Percentiles rank a stretch among this genome's conserved stretches.
phyloP scores from a whole-genome alignment of 441 rosid species.

The Capsella rubella region DNA sequence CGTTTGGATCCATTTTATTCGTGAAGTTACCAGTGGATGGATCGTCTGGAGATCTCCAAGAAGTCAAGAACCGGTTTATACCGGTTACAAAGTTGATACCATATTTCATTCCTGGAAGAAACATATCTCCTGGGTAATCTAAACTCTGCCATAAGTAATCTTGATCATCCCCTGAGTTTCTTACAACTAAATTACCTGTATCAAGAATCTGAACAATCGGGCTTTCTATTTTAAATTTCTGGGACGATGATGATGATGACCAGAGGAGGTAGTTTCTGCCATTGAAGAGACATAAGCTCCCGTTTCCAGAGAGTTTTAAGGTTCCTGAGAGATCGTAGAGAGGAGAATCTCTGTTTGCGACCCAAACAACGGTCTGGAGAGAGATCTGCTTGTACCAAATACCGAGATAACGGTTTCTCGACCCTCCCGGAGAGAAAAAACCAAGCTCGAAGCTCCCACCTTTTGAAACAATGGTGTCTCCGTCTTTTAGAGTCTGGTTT shows the following conservation, averaged over 20 bases:
- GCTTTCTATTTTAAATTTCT: too few relatives aligned
- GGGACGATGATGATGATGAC: conserved; percentile 50
- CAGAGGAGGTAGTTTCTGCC: conserved; percentile 49
- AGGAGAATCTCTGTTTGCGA: conserved; percentile 74
- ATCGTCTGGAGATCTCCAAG: conserved; percentile 74
- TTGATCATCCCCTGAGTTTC: conserved; percentile 34
- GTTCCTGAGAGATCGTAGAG: conserved; percentile 54
- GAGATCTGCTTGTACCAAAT: conserved; percentile 59
- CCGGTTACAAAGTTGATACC: conserved; percentile 53
- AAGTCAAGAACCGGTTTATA: conserved; percentile 45
- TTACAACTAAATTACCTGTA: conserved; percentile 50
- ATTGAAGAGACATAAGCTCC: conserved; percentile 45
- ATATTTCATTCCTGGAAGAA: conserved; percentile 61
- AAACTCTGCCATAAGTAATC: conserved; percentile 72
- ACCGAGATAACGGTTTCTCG: conserved; percentile 60
- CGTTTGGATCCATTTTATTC: conserved; percentile 51
- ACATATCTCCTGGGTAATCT: conserved; percentile 61
- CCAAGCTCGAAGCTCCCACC: conserved; percentile 60
- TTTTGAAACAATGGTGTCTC: conserved; percentile 55
- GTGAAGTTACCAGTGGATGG: conserved; percentile 63
- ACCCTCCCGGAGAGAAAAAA: conserved; percentile 60
- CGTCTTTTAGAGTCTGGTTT: conserved; percentile 53
- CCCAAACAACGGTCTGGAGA: conserved; percentile 61
- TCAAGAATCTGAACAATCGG: conserved; percentile 44
- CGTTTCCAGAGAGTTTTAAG: conserved; percentile 46